Conservation (phyloP, 1,284 basidiomycete species). For the Leccinum solheimii region DNA sequence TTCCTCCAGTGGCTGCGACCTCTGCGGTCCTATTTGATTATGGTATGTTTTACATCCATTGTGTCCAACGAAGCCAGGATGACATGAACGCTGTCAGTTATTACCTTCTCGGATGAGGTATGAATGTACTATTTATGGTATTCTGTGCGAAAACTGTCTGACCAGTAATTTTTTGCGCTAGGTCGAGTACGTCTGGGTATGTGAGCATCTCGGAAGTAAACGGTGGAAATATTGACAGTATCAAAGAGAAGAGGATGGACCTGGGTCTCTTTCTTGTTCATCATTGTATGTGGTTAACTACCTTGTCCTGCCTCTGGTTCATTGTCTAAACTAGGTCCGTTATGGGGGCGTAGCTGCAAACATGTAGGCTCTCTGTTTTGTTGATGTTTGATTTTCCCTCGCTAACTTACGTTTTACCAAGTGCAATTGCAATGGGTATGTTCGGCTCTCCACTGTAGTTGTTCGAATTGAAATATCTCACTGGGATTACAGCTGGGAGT, state of each 20-base stretch:
- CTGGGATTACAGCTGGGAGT: background rate
- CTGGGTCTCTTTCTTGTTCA: background rate
- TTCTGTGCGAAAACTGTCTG: background rate
- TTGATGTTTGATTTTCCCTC: background rate
- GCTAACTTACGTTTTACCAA: background rate
- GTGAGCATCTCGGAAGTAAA: background rate
- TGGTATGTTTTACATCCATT: background rate
- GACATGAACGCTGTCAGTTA: background rate
- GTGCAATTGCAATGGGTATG: background rate
- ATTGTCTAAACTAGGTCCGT: background rate
- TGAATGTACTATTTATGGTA: background rate
- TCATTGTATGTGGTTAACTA: background rate
- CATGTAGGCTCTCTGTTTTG: background rate
- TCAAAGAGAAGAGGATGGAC: background rate
- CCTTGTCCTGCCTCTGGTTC: background rate
- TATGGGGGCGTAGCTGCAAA: background rate
- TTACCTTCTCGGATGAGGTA: background rate
- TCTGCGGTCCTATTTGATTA: background rate
- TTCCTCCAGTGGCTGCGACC: background rate
- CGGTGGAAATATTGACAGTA: background rate
- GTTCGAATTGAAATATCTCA: background rate
- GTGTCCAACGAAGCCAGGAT: background rate
- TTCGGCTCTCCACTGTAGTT: background rate
- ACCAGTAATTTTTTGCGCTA: background rate
- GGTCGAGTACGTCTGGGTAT: background rate